A percentile compares a stretch with the other conserved stretches of the same genome.
Conservation (phyloP, 1,139 yeast genomes). For the Lizanozyma gosingica region DNA sequence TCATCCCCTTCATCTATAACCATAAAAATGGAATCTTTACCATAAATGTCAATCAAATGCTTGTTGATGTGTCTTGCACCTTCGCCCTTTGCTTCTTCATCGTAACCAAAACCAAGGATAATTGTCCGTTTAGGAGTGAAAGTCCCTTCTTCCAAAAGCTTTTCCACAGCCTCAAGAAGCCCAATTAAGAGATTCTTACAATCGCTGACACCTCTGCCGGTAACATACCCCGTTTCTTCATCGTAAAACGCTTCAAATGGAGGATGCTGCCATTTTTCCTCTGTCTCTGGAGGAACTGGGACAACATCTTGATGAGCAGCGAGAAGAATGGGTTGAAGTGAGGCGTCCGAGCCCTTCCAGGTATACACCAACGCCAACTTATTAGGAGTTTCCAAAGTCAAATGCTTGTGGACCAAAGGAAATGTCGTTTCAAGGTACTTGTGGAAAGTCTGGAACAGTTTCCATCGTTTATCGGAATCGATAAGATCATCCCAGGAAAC, state of each 20-base stretch:
- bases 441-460: constrained; percentile 21
- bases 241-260: constrained; percentile 37
- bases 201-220: constrained; percentile 42
- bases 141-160: constrained; percentile 22
- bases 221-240: constrained; percentile 20
- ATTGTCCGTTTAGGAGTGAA: constrained; percentile 35
- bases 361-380: constrained; percentile 27
- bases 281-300: constrained; percentile 35
- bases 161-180: constrained; percentile 32
- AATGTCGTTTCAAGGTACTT: constrained; percentile 19
- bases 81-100: constrained; percentile 36
- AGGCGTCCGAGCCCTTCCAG: constrained; percentile 21
- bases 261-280: constrained; percentile 32
- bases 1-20: constrained; percentile 39
- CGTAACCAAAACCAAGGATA: constrained; percentile 39
- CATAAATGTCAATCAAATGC: constrained; percentile 24
- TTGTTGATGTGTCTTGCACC: constrained; percentile 26
- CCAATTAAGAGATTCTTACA: constrained; percentile 38
- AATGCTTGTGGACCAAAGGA: constrained; percentile 23
- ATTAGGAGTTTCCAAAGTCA: constrained; percentile 23
- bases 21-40: constrained; percentile 30
- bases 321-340: constrained; percentile 30
- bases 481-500: constrained; percentile 19
- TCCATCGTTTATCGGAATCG: constrained; percentile 16
- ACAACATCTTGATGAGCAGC: constrained; percentile 45